Evolutionary conservation across 2,329 filamentous ascomycete species (phyloP), one percentile per base, ranked within the genome.

Genomic region (Botrytis deweyae): DNA sequence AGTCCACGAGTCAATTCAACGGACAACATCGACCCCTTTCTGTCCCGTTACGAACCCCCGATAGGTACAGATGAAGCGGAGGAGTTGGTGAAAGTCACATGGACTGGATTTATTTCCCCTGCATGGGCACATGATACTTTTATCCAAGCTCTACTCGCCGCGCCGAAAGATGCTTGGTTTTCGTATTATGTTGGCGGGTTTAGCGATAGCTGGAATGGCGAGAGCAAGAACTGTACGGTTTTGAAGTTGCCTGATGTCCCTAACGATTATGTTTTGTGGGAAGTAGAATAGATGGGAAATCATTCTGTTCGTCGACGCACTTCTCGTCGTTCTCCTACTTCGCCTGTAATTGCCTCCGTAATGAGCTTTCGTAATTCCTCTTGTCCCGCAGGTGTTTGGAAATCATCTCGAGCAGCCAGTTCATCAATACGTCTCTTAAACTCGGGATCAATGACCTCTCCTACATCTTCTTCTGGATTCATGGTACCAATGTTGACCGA

Each of bases 371-470:
- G 88, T 79, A 99, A 83, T 80, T 95, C 90, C 36, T 87, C 88
- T 83, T 99, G 96, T 6, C 92, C 93, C 74, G 92, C 89, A 72
- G 93, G 90, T 8, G 90, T 92, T 78, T 95, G 87, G 79, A 98
- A 97, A 80, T 98, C 94, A 38, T 92, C 90, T 59, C 94, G 87
- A 52, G 91, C 88, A 3, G 96, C 95, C 74, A 99, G 84, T 82
- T 97, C 92, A 80, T 98, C 94, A 80, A 99, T 98, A 71, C 93
- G 88, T 77, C 92, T 87, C 80, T 92, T 90, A 77, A 99, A 93
- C 77, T 95, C 94, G 1, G 93, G 90, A 80, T 98, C 94, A 14
- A 91, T 88, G 74, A 92, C 88, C 76, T 91, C 89, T 58, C 86
- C 86, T 1, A 85, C 86, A 10, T 88, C 88, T 20, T 89, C 89